Evolutionary conservation across 257 asterid genomes (phyloP).

Genomic region (Plectranthus barbatus): DNA sequence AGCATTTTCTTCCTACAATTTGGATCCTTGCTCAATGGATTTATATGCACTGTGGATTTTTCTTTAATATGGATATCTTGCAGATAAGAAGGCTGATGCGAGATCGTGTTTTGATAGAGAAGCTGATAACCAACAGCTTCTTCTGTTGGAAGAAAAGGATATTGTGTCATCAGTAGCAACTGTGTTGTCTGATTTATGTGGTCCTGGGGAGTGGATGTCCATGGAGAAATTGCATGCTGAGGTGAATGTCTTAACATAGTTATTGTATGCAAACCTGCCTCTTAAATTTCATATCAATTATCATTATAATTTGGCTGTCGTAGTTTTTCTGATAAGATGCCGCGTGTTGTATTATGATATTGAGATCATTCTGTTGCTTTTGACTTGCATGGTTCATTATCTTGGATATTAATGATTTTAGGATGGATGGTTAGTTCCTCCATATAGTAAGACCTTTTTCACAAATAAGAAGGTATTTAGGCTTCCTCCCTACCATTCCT

Average conservation of each 20-base stretch:
- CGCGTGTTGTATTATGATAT: background rate
- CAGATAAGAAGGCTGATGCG: conserved; percentile 77
- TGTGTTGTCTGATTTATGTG: conserved; percentile 80
- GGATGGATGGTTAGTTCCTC: background rate
- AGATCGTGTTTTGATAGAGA: conserved; percentile 68
- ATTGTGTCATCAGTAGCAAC: conserved; percentile 89
- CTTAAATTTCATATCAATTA: background rate
- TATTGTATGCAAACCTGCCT: background rate
- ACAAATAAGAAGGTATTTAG: background rate
- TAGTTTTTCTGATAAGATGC: background rate
- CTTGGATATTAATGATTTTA: background rate
- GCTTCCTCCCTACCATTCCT: background rate
- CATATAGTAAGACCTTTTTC: background rate
- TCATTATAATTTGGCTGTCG: background rate
- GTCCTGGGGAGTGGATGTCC: conserved; percentile 98
- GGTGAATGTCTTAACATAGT: conserved; percentile 25
- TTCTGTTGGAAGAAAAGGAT: conserved; percentile 79
- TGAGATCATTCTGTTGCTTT: background rate
- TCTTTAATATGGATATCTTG: conserved; percentile 13
- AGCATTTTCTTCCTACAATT: background rate
- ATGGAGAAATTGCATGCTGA: conserved; percentile 85
- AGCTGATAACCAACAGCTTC: conserved; percentile 77
- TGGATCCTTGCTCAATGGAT: background rate
- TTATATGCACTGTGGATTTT: background rate
- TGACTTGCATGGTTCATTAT: background rate